A percentile compares a stretch with the other conserved stretches of the same genome.
phyloP scores from a whole-genome alignment of 2,329 filamentous ascomycete species.

The Aureobasidium vineae region DNA sequence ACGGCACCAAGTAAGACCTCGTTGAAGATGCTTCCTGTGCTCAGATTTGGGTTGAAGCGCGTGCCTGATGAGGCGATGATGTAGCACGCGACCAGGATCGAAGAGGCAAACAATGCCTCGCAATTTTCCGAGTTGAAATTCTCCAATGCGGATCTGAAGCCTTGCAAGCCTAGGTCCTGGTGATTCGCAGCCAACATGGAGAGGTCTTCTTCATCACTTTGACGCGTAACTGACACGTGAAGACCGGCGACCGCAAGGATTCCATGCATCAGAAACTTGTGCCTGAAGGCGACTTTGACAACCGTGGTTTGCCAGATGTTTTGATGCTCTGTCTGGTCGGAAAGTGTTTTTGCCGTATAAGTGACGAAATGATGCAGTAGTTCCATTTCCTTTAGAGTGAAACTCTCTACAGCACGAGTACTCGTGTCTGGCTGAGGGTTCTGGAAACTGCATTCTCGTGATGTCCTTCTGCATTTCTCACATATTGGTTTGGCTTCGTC shows the following conservation, averaged over 20 bases:
- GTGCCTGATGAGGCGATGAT: conserved; percentile 24
- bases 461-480: conserved; percentile 29
- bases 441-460: conserved; percentile 27
- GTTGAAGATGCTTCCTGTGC: conserved; percentile 12
- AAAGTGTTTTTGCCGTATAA: conserved; percentile 26
- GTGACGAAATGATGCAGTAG: conserved; percentile 31
- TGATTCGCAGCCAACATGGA: conserved; percentile 25
- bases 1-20: conserved; percentile 20
- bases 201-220: conserved; percentile 26
- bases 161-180: conserved; percentile 16
- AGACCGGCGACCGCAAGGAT: conserved; percentile 34
- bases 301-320: conserved; percentile 32
- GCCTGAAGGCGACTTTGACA: conserved; percentile 29
- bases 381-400: conserved; percentile 29
- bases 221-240: conserved; percentile 31
- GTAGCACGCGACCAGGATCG: conserved; percentile 20
- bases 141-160: conserved; percentile 10
- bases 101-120: conserved; percentile 17
- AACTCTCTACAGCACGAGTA: conserved; percentile 14
- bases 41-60: conserved; percentile 5
- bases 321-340: conserved; percentile 15
- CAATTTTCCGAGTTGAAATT: conserved; percentile 23
- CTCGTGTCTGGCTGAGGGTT: conserved; percentile 18
- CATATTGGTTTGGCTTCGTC: conserved; percentile 28
- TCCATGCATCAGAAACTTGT: conserved; percentile 34